A percentile compares a stretch with the other conserved stretches of the same genome.
phyloP scores from a whole-genome alignment of 495 filamentous ascomycete species.

The Penicillium angulare region DNA sequence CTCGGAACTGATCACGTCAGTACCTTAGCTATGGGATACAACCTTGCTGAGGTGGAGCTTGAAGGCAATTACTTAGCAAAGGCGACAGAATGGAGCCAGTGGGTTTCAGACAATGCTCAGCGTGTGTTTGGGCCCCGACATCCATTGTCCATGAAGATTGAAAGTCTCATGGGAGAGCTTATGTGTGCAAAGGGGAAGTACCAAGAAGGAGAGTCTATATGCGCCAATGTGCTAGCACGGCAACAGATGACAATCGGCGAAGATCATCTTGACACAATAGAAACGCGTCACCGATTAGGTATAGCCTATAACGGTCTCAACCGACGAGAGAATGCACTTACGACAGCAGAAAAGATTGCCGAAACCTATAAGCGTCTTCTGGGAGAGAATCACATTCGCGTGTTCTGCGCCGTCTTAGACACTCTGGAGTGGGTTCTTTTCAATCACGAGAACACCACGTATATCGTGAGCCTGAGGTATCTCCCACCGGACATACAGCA shows the following conservation, averaged over 20 bases:
- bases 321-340: conserved; percentile 26
- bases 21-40: conserved; percentile 31
- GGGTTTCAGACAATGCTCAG: conserved; percentile 32
- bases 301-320: conserved; percentile 23
- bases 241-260: conserved; percentile 42
- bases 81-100: conserved; percentile 32
- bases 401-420: conserved; percentile 23
- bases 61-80: conserved; percentile 27
- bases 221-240: conserved; percentile 35
- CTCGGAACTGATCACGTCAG: conserved; percentile 37
- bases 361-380: conserved; percentile 24
- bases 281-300: conserved; percentile 33
- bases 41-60: conserved; percentile 33
- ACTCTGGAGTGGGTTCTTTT: conserved; percentile 25
- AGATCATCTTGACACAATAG: conserved; percentile 33
- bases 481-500: conserved; percentile 15
- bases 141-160: conserved; percentile 32
- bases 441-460: conserved; percentile 12
- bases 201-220: conserved; percentile 35
- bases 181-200: conserved; percentile 26
- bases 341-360: conserved; percentile 25
- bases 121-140: conserved; percentile 34
- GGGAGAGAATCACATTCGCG: conserved; percentile 32
- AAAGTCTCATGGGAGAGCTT: conserved; percentile 34
- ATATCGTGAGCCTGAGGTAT: conserved; percentile 6